Percentiles rank a stretch among this genome's conserved stretches.
Conservation (phyloP, 2,329 filamentous ascomycete genomes). For the Diplodia mutila region DNA sequence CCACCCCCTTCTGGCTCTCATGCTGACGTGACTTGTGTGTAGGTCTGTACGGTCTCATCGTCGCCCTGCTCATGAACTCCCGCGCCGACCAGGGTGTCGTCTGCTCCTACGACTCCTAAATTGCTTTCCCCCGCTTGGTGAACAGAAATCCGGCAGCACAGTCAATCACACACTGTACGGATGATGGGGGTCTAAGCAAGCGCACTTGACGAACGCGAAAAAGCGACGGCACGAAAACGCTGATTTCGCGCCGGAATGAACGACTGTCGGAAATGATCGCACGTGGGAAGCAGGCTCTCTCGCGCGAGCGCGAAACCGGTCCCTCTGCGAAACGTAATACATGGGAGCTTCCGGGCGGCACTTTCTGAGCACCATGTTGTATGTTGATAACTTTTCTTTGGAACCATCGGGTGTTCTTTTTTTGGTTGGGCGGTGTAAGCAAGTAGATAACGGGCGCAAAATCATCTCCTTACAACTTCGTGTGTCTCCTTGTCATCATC, state of each 20-base stretch:
- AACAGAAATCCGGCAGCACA: conserved; percentile 19
- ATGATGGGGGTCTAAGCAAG: conserved; percentile 6
- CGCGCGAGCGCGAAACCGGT: conserved; percentile 11
- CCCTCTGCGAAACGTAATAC: conserved; percentile 15
- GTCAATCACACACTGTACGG: conserved; percentile 23
- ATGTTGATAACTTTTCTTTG: conserved; percentile 21
- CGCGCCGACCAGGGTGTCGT: conserved; percentile 56
- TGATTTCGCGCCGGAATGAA: background rate
- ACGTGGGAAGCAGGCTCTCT: background rate
- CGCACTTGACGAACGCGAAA: background rate
- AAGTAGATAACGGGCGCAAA: conserved; percentile 26
- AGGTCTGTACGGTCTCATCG: conserved; percentile 99
- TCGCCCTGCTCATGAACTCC: conserved; percentile 99
- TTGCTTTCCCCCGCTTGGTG: conserved; percentile 1
- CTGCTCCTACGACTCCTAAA: conserved; percentile 27
- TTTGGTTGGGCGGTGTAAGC: conserved; percentile 20
- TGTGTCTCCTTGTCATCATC: background rate
- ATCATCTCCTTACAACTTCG: conserved; percentile 17
- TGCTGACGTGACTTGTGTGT: conserved; percentile 24
- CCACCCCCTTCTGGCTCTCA: no score
- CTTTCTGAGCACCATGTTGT: conserved; percentile 23
- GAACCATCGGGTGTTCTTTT: conserved; percentile 13
- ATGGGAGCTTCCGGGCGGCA: conserved; percentile 24
- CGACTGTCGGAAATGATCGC: conserved; percentile 9
- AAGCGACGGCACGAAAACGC: background rate